Conservation (phyloP, 192 early-diverging fungal genomes). For the Geranomyces michiganensis region DNA sequence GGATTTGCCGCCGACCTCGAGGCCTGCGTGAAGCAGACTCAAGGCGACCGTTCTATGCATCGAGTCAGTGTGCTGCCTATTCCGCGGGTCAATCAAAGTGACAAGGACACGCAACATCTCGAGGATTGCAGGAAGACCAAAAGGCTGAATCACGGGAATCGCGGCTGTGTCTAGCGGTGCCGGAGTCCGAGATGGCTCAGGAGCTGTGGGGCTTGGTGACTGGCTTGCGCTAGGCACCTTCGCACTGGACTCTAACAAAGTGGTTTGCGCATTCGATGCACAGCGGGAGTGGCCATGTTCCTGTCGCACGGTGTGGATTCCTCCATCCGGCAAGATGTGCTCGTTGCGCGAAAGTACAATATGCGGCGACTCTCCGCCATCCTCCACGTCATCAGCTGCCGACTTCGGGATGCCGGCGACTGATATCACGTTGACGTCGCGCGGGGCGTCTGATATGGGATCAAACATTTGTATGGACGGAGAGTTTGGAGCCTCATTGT, state of each 20-base stretch:
- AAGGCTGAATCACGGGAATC: slow-evolving; percentile 48
- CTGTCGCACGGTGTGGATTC: slow-evolving; percentile 18
- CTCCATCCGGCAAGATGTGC: slow-evolving; percentile 24
- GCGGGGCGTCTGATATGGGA: not conserved
- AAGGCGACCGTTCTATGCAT: slow-evolving; percentile 88
- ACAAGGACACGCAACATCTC: slow-evolving; percentile 91
- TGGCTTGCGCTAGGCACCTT: too few species aligned
- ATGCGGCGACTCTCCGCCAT: not conserved
- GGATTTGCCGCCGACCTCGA: slow-evolving; percentile 83
- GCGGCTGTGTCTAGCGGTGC: not conserved
- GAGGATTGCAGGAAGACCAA: slow-evolving; percentile 83
- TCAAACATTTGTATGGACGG: slow-evolving; percentile 18
- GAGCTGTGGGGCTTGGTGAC: not conserved
- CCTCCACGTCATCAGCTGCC: slow-evolving; percentile 1
- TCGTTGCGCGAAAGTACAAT: slow-evolving; percentile 13
- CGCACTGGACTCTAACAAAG: not conserved
- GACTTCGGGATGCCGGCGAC: slow-evolving; percentile 10
- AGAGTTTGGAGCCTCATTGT: not conserved
- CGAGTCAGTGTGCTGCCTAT: slow-evolving; percentile 90
- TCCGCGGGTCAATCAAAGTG: slow-evolving; percentile 85
- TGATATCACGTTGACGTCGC: slow-evolving; percentile 25
- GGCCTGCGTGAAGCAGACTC: slow-evolving; percentile 79
- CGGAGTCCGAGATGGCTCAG: not conserved
- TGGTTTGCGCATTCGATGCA: not conserved
- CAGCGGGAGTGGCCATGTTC: slow-evolving; percentile 8